phyloP scores from a whole-genome alignment of 441 rosid genomes.

The Croton laevigatus region DNA sequence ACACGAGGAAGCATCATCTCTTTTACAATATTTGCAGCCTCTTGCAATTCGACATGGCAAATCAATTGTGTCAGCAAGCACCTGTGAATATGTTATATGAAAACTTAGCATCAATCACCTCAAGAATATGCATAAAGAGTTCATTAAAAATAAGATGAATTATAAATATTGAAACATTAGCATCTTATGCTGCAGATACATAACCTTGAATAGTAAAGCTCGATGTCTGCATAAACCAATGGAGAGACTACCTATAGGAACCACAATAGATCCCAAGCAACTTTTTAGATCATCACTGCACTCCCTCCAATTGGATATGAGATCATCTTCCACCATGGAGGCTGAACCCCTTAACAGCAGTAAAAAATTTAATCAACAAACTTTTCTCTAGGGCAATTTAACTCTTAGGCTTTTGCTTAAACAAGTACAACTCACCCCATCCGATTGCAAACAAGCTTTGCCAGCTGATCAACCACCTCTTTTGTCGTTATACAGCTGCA shows the following conservation, averaged over 20 bases:
- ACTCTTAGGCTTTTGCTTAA: slow-evolving; percentile 16
- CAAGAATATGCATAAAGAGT: slow-evolving; percentile 8
- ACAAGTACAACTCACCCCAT: slow-evolving; percentile 72
- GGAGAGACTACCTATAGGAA: slow-evolving; percentile 89
- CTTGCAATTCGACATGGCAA: slow-evolving; percentile 96
- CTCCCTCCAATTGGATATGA: slow-evolving; percentile 70
- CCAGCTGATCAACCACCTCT: slow-evolving; percentile 94
- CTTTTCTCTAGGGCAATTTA: slow-evolving; percentile 12
- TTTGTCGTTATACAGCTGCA: slow-evolving; percentile 64
- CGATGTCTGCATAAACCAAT: slow-evolving; percentile 97
- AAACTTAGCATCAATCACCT: slow-evolving; percentile 6
- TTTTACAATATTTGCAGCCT: slow-evolving; percentile 90
- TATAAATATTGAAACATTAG: not conserved
- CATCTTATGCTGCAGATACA: slow-evolving; percentile 24
- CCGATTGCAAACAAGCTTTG: slow-evolving; percentile 81
- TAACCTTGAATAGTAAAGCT: slow-evolving; percentile 91
- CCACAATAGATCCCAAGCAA: slow-evolving; percentile 73
- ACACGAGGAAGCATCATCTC: slow-evolving; percentile 91
- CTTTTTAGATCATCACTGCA: slow-evolving; percentile 76
- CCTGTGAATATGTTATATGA: slow-evolving; percentile 44
- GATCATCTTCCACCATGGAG: slow-evolving; percentile 58
- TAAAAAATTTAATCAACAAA: slow-evolving; percentile 26
- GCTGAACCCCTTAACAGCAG: slow-evolving; percentile 69
- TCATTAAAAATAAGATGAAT: not conserved
- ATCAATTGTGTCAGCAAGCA: slow-evolving; percentile 86